Conservation (phyloP, 2,329 filamentous ascomycete species). For the Aspergillus sp. region DNA sequence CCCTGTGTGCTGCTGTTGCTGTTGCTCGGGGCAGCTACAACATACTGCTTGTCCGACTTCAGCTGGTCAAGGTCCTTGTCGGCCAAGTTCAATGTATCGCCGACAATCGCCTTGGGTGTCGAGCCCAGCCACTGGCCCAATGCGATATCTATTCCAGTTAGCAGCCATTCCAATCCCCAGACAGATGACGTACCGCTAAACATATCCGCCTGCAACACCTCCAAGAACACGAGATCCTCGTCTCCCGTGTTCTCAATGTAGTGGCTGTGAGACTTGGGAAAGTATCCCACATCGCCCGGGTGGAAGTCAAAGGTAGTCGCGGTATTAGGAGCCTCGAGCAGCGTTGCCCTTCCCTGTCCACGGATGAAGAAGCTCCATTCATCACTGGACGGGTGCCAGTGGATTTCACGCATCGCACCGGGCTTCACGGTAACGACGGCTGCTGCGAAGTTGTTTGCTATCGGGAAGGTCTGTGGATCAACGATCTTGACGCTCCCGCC, state of each 20-base stretch:
- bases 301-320: slow-evolving; percentile 75
- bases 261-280: slow-evolving; percentile 75
- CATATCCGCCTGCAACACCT: slow-evolving; percentile 70
- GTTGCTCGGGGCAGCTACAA: slow-evolving; percentile 35
- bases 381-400: slow-evolving; percentile 78
- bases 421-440: slow-evolving; percentile 71
- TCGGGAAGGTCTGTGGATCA: slow-evolving; percentile 73
- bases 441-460: slow-evolving; percentile 71
- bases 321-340: slow-evolving; percentile 68
- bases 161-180: not conserved
- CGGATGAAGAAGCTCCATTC: slow-evolving; percentile 79
- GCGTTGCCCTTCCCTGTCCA: slow-evolving; percentile 70
- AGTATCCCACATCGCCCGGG: slow-evolving; percentile 73
- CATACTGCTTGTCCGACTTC: slow-evolving; percentile 48
- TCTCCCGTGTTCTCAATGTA: slow-evolving; percentile 77
- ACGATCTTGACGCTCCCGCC: slow-evolving; percentile 73
- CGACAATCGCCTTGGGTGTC: slow-evolving; percentile 58
- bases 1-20: not conserved
- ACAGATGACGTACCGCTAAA: slow-evolving; percentile 48
- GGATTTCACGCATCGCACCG: slow-evolving; percentile 73
- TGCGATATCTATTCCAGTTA: slow-evolving; percentile 43
- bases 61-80: slow-evolving; percentile 40
- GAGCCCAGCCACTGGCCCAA: slow-evolving; percentile 51
- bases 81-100: slow-evolving; percentile 54
- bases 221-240: slow-evolving; percentile 73